Evolutionary conservation across 2,329 filamentous ascomycete genomes (phyloP).

Genomic region (Fusarium irregulare): DNA sequence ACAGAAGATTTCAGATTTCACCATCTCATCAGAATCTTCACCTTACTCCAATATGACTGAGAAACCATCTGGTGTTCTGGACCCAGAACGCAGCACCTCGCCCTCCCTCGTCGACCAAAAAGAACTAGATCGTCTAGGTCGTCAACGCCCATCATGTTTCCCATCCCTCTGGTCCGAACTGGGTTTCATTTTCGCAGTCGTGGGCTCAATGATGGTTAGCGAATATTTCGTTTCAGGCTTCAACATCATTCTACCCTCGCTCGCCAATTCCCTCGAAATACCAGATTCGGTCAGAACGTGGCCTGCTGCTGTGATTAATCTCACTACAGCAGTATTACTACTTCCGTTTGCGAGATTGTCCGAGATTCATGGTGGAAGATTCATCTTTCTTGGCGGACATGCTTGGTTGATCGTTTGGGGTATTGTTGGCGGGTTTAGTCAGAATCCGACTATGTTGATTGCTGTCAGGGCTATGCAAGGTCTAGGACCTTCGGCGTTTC

Average conservation of each 20-base stretch:
- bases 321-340: slow-evolving; percentile 67
- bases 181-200: slow-evolving; percentile 70
- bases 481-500: slow-evolving; percentile 75
- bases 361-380: slow-evolving; percentile 71
- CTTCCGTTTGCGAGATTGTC: slow-evolving; percentile 71
- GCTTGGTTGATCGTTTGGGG: slow-evolving; percentile 76
- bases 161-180: slow-evolving; percentile 65
- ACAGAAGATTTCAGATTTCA: not conserved
- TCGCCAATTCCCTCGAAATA: slow-evolving; percentile 72
- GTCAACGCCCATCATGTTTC: slow-evolving; percentile 70
- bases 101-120: slow-evolving; percentile 33
- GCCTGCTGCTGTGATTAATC: slow-evolving; percentile 72
- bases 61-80: slow-evolving; percentile 9
- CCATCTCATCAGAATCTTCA: not conserved
- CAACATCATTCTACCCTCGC: slow-evolving; percentile 74
- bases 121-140: slow-evolving; percentile 69
- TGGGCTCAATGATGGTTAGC: slow-evolving; percentile 72
- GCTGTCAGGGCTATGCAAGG: slow-evolving; percentile 79
- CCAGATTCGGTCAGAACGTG: slow-evolving; percentile 70
- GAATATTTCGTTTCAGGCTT: slow-evolving; percentile 86
- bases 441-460: slow-evolving; percentile 75
- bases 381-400: slow-evolving; percentile 70
- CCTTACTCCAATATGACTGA: not conserved
- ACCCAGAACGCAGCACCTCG: not conserved
- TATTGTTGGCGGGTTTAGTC: slow-evolving; percentile 75